Conservation (phyloP, 192 early-diverging fungal genomes). For the Podila minutissima region DNA sequence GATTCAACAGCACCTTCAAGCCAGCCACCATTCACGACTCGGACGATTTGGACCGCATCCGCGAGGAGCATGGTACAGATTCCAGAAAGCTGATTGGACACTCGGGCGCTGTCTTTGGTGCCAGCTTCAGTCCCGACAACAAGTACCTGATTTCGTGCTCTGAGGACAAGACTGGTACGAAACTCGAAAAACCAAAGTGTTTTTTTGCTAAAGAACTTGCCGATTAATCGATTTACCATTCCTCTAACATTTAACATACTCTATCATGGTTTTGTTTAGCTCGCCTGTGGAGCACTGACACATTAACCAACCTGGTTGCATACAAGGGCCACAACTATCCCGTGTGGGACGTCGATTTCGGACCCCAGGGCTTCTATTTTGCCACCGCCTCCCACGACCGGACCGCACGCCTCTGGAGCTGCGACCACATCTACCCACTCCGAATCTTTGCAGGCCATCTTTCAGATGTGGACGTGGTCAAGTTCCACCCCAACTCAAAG, state of each 20-base stretch:
- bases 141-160: slow-evolving; percentile 89
- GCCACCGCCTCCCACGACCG: slow-evolving; percentile 95
- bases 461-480: slow-evolving; percentile 94
- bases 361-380: slow-evolving; percentile 94
- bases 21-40: slow-evolving; percentile 64
- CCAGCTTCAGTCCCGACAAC: slow-evolving; percentile 87
- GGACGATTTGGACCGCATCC: slow-evolving; percentile 66
- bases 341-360: slow-evolving; percentile 96
- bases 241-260: neutral
- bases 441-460: slow-evolving; percentile 98
- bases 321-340: slow-evolving; percentile 98
- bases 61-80: slow-evolving; percentile 68
- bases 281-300: slow-evolving; percentile 95
- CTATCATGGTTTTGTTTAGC: slow-evolving; percentile 54
- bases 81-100: slow-evolving; percentile 85
- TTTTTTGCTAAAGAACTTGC: neutral
- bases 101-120: slow-evolving; percentile 89
- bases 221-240: too few species aligned
- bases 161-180: slow-evolving; percentile 87
- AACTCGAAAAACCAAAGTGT: neutral
- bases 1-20: slow-evolving; percentile 69
- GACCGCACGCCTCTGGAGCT: slow-evolving; percentile 96
- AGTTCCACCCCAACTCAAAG: slow-evolving; percentile 97
- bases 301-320: slow-evolving; percentile 89
- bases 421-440: slow-evolving; percentile 95